These are phyloP conservation scores for Penicillium bialowiezense DNA, from an alignment of 495 filamentous ascomycete species.

Conservation along the genomic window DNA sequence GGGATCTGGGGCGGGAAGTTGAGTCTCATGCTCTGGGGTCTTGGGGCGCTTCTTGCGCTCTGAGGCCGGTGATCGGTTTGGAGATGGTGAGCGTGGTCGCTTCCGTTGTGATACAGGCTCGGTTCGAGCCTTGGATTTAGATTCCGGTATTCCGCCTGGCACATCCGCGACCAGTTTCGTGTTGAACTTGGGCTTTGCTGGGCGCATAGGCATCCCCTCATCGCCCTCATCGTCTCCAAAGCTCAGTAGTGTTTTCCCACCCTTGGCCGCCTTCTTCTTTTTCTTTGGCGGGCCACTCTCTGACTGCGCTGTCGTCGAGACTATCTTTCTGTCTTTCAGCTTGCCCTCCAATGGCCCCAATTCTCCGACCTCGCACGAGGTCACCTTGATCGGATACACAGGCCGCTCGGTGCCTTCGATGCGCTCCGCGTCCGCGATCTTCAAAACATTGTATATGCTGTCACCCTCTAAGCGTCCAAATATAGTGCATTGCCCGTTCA, in stretches of 20 bases:
- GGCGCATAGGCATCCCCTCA: slow-evolving; percentile 52
- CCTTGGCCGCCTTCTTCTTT: slow-evolving; percentile 75
- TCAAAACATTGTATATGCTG: slow-evolving; percentile 91
- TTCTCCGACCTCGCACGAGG: slow-evolving; percentile 66
- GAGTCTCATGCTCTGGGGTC: slow-evolving; percentile 37
- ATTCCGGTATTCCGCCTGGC: slow-evolving; percentile 20
- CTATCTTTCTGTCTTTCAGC: slow-evolving; percentile 66
- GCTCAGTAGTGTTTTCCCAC: slow-evolving; percentile 77
- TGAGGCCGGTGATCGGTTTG: slow-evolving; percentile 17
- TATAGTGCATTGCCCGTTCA: slow-evolving; percentile 87
- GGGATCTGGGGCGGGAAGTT: slow-evolving; percentile 46
- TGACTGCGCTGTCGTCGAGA: slow-evolving; percentile 33
- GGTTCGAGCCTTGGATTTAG: slow-evolving; percentile 11
- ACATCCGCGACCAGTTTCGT: slow-evolving; percentile 67
- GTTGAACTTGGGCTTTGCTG: slow-evolving; percentile 91
- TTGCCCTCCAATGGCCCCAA: slow-evolving; percentile 88
- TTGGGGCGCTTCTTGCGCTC: slow-evolving; percentile 29
- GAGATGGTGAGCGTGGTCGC: slow-evolving; percentile 31
- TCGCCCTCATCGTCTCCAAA: slow-evolving; percentile 84
- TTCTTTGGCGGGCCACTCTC: slow-evolving; percentile 52
- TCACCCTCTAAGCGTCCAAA: slow-evolving; percentile 93
- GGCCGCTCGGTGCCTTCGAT: slow-evolving; percentile 79
- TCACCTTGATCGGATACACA: slow-evolving; percentile 81
- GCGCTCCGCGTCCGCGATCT: slow-evolving; percentile 85
- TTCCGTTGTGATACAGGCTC: slow-evolving; percentile 17